Evolutionary conservation across 2,329 filamentous ascomycete species (phyloP).

Genomic region (Hirsutella minnesotensis): DNA sequence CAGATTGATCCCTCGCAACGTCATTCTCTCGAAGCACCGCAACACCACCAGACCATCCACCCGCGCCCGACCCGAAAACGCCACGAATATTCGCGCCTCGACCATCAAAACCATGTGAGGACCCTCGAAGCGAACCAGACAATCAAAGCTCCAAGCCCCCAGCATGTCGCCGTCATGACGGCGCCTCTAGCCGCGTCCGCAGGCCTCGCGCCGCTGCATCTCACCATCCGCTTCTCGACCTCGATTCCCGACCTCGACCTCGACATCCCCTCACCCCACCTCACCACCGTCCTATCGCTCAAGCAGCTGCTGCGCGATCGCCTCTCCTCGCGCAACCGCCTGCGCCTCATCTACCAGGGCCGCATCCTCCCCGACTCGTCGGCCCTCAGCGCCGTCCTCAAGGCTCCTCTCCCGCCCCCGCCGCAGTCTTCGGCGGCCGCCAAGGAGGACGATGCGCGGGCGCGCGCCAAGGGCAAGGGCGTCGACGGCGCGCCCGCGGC

Average conservation of each 20-base stretch:
- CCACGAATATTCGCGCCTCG: not conserved
- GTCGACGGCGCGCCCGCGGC: conserved; percentile 19
- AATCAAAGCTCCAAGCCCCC: too few relatives aligned
- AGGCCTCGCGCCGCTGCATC: conserved; percentile 40
- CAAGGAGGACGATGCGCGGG: conserved; percentile 8
- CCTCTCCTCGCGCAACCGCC: conserved; percentile 56
- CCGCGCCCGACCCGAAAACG: too few relatives aligned
- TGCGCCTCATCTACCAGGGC: conserved; percentile 84
- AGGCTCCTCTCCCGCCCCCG: conserved; percentile 47
- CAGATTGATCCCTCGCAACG: not conserved
- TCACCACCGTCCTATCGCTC: conserved; percentile 63
- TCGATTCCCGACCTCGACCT: conserved; percentile 74
- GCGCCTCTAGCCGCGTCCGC: conserved; percentile 1
- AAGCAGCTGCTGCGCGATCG: conserved; percentile 71
- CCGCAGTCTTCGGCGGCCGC: conserved; percentile 28
- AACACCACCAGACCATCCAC: too few relatives aligned
- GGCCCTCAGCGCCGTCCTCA: conserved; percentile 57
- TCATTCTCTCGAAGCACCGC: not conserved
- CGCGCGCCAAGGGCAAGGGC: conserved; percentile 44
- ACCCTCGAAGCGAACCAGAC: too few relatives aligned
- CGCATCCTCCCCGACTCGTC: conserved; percentile 69
- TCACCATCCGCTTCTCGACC: conserved; percentile 85
- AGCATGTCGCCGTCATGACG: conserved; percentile 10
- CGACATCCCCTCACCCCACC: conserved; percentile 54
- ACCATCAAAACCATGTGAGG: too few relatives aligned